A percentile compares a stretch with the other conserved stretches of the same genome.
phyloP scores from a whole-genome alignment of 1,284 basidiomycete species.

The Tetrapyrgos nigripes region DNA sequence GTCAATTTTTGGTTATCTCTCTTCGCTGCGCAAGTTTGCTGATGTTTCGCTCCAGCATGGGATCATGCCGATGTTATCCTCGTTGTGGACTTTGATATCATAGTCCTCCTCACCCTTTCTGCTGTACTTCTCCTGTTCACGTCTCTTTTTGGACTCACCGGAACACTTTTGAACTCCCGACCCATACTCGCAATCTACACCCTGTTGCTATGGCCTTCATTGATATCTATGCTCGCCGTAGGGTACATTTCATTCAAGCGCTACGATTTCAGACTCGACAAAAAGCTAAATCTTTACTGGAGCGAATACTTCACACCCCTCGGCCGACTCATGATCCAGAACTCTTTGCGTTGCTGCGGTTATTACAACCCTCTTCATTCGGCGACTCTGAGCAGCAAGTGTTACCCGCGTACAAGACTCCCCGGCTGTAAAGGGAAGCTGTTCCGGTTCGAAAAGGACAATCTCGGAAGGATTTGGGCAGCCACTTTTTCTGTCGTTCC shows the following conservation, averaged over 20 bases:
- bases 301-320: slow-evolving; percentile 64
- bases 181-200: slow-evolving; percentile 76
- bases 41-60: slow-evolving; percentile 46
- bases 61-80: slow-evolving; percentile 57
- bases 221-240: slow-evolving; percentile 67
- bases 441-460: slow-evolving; percentile 62
- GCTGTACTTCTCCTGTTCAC: slow-evolving; percentile 65
- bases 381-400: slow-evolving; percentile 63
- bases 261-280: slow-evolving; percentile 71
- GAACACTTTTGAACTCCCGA: slow-evolving; percentile 77
- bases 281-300: slow-evolving; percentile 79
- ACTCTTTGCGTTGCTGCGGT: slow-evolving; percentile 75
- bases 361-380: slow-evolving; percentile 73
- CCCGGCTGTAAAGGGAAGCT: slow-evolving; percentile 77
- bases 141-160: slow-evolving; percentile 69
- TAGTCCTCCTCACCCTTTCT: slow-evolving; percentile 68
- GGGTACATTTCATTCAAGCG: slow-evolving; percentile 79
- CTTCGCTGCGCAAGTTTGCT: background rate
- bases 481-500: slow-evolving; percentile 71
- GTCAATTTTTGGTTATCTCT: slow-evolving; percentile 27
- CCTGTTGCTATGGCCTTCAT: slow-evolving; percentile 72
- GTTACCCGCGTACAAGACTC: slow-evolving; percentile 69
- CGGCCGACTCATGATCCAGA: slow-evolving; percentile 69
- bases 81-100: slow-evolving; percentile 61
- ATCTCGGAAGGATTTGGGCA: slow-evolving; percentile 62